These are phyloP conservation scores for Salinomyces thailandicus DNA, from an alignment of 2,329 filamentous ascomycete genomes.

Conservation along the genomic window DNA sequence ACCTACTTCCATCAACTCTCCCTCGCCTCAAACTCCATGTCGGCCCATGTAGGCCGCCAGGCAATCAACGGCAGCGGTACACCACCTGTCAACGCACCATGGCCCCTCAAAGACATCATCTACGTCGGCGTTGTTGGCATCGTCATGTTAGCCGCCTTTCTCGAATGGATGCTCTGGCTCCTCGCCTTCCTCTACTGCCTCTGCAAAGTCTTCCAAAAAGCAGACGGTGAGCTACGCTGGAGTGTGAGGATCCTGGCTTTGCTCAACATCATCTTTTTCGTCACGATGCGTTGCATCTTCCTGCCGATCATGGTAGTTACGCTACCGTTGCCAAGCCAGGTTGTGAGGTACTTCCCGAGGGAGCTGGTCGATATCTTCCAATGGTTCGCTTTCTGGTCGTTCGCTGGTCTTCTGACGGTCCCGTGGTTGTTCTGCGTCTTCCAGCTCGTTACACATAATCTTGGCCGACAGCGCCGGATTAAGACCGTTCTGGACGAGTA, in stretches of 20 bases:
- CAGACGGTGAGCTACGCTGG: slow-evolving; percentile 49
- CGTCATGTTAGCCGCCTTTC: slow-evolving; percentile 70
- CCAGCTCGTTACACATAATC: slow-evolving; percentile 74
- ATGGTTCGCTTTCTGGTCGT: slow-evolving; percentile 94
- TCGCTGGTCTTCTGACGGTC: slow-evolving; percentile 70
- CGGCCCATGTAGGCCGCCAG: background rate
- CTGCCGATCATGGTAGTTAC: slow-evolving; percentile 92
- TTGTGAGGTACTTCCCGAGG: slow-evolving; percentile 63
- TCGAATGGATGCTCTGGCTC: slow-evolving; percentile 94
- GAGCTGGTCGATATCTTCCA: slow-evolving; percentile 63
- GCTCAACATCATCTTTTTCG: slow-evolving; percentile 62
- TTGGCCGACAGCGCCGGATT: slow-evolving; percentile 71
- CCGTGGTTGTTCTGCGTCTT: slow-evolving; percentile 93
- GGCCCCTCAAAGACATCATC: slow-evolving; percentile 53
- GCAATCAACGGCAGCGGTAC: background rate
- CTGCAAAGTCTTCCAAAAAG: slow-evolving; percentile 77
- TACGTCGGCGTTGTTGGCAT: slow-evolving; percentile 72
- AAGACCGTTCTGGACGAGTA: slow-evolving; percentile 74
- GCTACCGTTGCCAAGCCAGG: slow-evolving; percentile 63
- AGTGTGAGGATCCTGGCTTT: slow-evolving; percentile 69
- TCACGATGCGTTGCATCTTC: slow-evolving; percentile 73
- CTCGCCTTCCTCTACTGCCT: slow-evolving; percentile 90
- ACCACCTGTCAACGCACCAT: slow-evolving; percentile 8
- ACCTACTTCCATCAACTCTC: background rate
- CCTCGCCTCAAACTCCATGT: slow-evolving; percentile 1